A percentile compares a stretch with the other conserved stretches of the same genome.
Evolutionary conservation across 805 yeast species (phyloP).

Genomic region (Komagataella pseudopastoris): DNA sequence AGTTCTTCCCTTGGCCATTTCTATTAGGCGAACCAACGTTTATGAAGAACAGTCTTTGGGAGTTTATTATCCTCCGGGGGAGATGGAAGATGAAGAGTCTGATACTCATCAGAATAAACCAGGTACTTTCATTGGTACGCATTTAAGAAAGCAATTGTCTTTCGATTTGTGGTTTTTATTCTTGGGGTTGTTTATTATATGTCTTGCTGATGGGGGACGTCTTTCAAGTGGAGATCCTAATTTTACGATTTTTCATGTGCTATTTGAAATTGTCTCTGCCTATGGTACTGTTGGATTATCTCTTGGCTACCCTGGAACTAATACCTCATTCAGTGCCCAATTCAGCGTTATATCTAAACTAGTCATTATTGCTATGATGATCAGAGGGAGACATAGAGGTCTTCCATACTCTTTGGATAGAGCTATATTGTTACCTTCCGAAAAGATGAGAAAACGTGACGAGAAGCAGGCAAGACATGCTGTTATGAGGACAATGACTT

Average conservation of each 20-base stretch:
- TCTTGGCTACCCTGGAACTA: conserved; percentile 59
- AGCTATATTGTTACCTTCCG: conserved; percentile 78
- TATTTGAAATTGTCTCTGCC: conserved; percentile 88
- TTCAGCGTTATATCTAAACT: conserved; percentile 67
- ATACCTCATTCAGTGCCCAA: conserved; percentile 61
- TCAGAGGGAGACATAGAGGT: conserved; percentile 95
- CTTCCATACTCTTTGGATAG: conserved; percentile 87
- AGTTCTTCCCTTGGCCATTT: conserved; percentile 89
- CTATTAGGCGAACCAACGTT: conserved; percentile 92
- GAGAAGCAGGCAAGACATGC: conserved; percentile 39
- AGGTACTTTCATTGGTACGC: conserved; percentile 62
- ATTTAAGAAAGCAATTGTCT: conserved; percentile 81
- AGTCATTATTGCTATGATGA: conserved; percentile 78
- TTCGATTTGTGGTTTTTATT: conserved; percentile 92
- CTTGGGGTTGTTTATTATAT: conserved; percentile 72
- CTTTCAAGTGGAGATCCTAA: conserved; percentile 28
- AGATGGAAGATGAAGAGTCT: conserved; percentile 20
- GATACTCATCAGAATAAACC: conserved; percentile 24
- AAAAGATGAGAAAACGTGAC: conserved; percentile 49
- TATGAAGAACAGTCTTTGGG: conserved; percentile 96
- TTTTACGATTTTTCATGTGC: conserved; percentile 55
- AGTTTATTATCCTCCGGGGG: conserved; percentile 32
- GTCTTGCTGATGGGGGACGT: conserved; percentile 70
- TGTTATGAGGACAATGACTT: conserved; percentile 10
- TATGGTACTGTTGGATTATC: conserved; percentile 95